Conservation (phyloP, 768 basidiomycete species). For the Suillus fuscotomentosus region DNA sequence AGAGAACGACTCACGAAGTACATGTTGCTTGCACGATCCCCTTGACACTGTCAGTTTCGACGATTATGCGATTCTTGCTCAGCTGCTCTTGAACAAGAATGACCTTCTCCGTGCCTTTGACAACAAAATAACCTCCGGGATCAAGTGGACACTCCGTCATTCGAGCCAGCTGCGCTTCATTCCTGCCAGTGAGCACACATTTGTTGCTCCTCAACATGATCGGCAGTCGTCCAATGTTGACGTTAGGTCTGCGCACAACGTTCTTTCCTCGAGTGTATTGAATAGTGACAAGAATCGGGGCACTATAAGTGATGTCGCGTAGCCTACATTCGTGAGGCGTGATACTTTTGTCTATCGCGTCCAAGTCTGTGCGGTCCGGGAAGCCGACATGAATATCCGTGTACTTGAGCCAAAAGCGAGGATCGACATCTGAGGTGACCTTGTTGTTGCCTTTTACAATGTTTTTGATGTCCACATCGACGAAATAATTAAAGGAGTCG, state of each 20-base stretch:
- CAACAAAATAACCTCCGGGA: conserved; percentile 99
- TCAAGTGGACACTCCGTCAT: conserved; percentile 98
- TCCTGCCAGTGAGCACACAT: conserved; percentile 81
- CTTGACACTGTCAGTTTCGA: conserved; percentile 90
- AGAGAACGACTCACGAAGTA: conserved; percentile 70
- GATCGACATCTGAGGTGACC: conserved; percentile 95
- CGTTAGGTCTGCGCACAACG: conserved; percentile 78
- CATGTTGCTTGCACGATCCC: conserved; percentile 92
- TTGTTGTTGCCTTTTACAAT: conserved; percentile 93
- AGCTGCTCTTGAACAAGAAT: conserved; percentile 98
- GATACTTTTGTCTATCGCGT: conserved; percentile 74
- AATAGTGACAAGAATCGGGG: conserved; percentile 90
- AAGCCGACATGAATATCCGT: conserved; percentile 92
- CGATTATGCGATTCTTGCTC: conserved; percentile 98
- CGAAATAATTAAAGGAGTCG: conserved; percentile 98
- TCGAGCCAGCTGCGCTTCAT: conserved; percentile 79
- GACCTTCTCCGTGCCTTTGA: conserved; percentile 99
- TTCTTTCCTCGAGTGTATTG: conserved; percentile 92
- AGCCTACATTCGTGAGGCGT: conserved; percentile 98
- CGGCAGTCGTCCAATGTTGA: conserved; percentile 88
- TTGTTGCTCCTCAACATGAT: conserved; percentile 97
- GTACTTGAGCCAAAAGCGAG: conserved; percentile 95
- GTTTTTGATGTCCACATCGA: conserved; percentile 95
- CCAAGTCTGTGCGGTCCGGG: conserved; percentile 85
- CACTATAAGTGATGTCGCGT: conserved; percentile 92